Base-by-base conservation (phyloP, 805 yeast species). In the Metschnikowia kunwiensis region DNA sequence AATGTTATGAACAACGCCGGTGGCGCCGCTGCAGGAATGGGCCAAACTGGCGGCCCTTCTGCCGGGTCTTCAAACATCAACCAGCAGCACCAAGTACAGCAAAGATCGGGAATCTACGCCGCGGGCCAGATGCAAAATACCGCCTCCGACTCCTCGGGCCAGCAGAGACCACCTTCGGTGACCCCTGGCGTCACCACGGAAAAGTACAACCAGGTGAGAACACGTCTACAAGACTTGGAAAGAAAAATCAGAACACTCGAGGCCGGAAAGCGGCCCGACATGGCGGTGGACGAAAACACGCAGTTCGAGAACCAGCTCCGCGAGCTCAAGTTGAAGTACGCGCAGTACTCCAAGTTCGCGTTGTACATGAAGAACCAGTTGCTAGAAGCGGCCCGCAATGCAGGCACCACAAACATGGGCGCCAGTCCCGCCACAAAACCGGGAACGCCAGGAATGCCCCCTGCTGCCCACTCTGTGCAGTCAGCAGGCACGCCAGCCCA, bases 331-430 rank as follows among this genome's bases (percentile, higher is more conserved):
- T 60, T 58, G 23, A 70, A 75, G 37, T 68, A 69, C 44, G 68
- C 70, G 15, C 72, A 72, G 30, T 77, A 72, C 47, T 74, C 72
- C 40, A 68, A 69, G 38, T 68, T 72, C 32, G 80, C 80, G 1
- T 53, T 65, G 21, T 71, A 68, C 45, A 60, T 76, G 65, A 60
- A 64, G 27, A 60, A 64, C 34, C 70, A 66, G 47, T 55, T 70
- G 34, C 50, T 63, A 28, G 65, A 60, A 28, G 63, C 56, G 47
- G 63, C 59, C 5, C 42, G 47, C 3, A 21, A 24, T n/a, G 38
- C 30, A 11, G 9, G 31, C 3, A 20, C 36, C 10, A 29, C 38
- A 6, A 39, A 42, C 4, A 31, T 30, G n/a, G 36, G 37, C 12
- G 34, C 31, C 27, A 30, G 37, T 29, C 32, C 32, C 3, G 40